Evolutionary conservation across 805 yeast genomes (phyloP), one percentile per base, ranked within the genome.

Genomic region (Metschnikowia continentalis): DNA sequence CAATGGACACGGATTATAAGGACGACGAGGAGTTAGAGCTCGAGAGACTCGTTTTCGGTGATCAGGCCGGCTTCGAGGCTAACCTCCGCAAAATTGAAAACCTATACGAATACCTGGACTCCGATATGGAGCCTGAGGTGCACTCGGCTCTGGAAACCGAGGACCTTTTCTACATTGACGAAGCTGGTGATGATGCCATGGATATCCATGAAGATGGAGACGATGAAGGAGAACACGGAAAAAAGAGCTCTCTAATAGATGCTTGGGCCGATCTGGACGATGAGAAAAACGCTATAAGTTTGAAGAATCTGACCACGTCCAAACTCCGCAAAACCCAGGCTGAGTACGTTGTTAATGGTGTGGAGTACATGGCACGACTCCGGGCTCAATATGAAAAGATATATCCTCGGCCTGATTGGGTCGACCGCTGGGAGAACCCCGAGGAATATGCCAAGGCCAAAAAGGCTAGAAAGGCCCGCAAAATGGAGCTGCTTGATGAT

Each of bases 251-350:
- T 6, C 40, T 44, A 35, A 32, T 44, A 35, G 23, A 32, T 19
- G 61, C 55, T 17, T 94, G 99, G 99, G 67, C 67, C 14, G 99
- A 94, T 69, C 85, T 95, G 51, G 98, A 91, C 61, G 99, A 94
- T 66, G 98, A 91, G 54, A 75, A 75, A 41, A 58, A 88, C 23
- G 70, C 72, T 19, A 76, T 92, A 6, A 80, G 94, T 1, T 68
- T 94, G 32, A 63, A 74, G 14, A 71, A 84, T 1, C 84, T 85
- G 56, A 81, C 79, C 57, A 67, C 85, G 32, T 83, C 80, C 56
- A 94, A 92, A 69, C 75, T 94, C 58, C 81, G 97, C 61, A 75
- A 76, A 43, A 65, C 79, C 0, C 84, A 76, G 51, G 66, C 67
- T 3, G 92, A 88, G 54, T 65, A 74, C 11, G 52, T 59, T 1